These are phyloP conservation scores for Cladosporium cucumerinum DNA, from an alignment of 2,329 filamentous ascomycete genomes.

Conservation along the genomic window DNA sequence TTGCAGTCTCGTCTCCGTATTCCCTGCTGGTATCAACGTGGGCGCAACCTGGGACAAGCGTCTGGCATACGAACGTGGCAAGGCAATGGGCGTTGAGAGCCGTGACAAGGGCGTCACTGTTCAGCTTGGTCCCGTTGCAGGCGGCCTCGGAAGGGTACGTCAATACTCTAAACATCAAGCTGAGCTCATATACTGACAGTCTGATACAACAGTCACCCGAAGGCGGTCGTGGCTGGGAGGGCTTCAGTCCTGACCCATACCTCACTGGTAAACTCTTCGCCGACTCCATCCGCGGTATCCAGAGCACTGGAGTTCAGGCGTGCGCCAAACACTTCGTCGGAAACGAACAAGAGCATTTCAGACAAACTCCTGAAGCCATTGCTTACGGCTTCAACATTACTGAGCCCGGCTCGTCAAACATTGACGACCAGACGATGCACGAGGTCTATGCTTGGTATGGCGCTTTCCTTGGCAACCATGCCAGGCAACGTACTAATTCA, in stretches of 20 bases:
- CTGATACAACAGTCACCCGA: constrained; percentile 48
- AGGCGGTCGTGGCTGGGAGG: constrained; percentile 70
- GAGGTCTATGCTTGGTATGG: constrained; percentile 79
- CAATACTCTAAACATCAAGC: background rate
- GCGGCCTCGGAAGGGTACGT: constrained; percentile 60
- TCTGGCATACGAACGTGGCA: constrained; percentile 63
- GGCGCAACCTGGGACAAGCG: constrained; percentile 53
- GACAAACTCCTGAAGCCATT: constrained; percentile 33
- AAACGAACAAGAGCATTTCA: constrained; percentile 59
- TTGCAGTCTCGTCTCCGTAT: constrained; percentile 36
- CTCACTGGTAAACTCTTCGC: constrained; percentile 43
- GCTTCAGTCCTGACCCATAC: constrained; percentile 41
- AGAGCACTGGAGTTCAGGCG: constrained; percentile 42
- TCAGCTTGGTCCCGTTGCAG: constrained; percentile 63
- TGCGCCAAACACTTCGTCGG: constrained; percentile 54
- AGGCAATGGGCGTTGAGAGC: constrained; percentile 69
- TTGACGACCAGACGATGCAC: constrained; percentile 71
- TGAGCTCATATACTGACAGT: background rate
- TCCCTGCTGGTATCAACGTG: constrained; percentile 35
- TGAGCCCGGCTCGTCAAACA: constrained; percentile 60
- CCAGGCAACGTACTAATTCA: constrained; percentile 57
- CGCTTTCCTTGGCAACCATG: constrained; percentile 54
- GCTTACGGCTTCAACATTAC: constrained; percentile 39
- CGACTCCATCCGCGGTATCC: constrained; percentile 40
- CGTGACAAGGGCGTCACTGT: constrained; percentile 53